These are phyloP conservation scores for Eimeria maxima DNA, from an alignment of 169 alveolate genomes.

Conservation along the genomic window DNA sequence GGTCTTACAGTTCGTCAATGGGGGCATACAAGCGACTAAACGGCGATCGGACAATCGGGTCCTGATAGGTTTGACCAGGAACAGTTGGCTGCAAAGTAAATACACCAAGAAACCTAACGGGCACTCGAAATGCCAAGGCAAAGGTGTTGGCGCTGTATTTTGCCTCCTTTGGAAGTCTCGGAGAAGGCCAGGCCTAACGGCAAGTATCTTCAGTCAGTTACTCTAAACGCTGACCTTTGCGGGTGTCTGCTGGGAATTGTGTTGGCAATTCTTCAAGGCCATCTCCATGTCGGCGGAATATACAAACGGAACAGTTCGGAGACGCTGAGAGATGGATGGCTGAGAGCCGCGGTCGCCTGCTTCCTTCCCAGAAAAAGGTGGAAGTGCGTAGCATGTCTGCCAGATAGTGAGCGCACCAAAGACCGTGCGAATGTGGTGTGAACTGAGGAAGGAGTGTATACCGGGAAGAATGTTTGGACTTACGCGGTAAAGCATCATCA, in stretches of 20 bases:
- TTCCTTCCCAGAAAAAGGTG: constrained; percentile 61
- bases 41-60: constrained; percentile 74
- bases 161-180: neutral
- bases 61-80: constrained; percentile 31
- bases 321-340: constrained; percentile 53
- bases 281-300: constrained; percentile 56
- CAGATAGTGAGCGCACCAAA: neutral
- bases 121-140: neutral
- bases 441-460: neutral
- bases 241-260: constrained; percentile 3
- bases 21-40: constrained; percentile 71
- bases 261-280: constrained; percentile 55
- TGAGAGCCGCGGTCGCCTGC: constrained; percentile 26
- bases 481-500: constrained; percentile 78
- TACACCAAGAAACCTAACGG: neutral
- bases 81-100: constrained; percentile 36
- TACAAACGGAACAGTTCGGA: constrained; percentile 50
- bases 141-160: neutral
- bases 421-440: neutral
- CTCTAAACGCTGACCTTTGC: constrained; percentile 1
- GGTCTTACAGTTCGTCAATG: constrained; percentile 61
- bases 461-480: neutral
- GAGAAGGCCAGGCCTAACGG: neutral
- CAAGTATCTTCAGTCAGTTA: neutral
- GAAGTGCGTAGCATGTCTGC: constrained; percentile 76